These are phyloP conservation scores for Oropetium thomaeum DNA, from an alignment of 176 grass and related monocot species.

Conservation along the genomic window DNA sequence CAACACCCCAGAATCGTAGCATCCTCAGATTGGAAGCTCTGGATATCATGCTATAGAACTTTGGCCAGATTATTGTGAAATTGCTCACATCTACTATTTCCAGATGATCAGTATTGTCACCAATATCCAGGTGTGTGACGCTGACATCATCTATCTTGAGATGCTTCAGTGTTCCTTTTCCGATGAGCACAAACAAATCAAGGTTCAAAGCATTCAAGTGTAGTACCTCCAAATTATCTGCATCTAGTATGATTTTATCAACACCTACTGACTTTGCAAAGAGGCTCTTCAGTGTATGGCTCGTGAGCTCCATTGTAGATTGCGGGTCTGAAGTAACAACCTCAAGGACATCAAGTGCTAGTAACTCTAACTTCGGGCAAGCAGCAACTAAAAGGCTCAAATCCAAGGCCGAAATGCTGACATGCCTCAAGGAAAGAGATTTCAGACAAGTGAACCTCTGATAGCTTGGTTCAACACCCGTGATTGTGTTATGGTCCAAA, in stretches of 20 bases:
- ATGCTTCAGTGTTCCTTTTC: conserved; percentile 81
- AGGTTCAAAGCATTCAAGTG: conserved; percentile 89
- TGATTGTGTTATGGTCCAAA: conserved; percentile 89
- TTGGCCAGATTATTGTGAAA: conserved; percentile 89
- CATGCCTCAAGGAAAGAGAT: conserved; percentile 79
- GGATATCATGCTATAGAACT: conserved; percentile 88
- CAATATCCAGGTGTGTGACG: conserved; percentile 91
- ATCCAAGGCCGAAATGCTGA: conserved; percentile 91
- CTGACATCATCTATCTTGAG: conserved; percentile 95
- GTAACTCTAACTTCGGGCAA: conserved; percentile 79
- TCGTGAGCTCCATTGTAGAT: conserved; percentile 77
- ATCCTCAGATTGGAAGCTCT: conserved; percentile 68
- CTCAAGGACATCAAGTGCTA: conserved; percentile 91
- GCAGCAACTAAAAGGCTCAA: conserved; percentile 69
- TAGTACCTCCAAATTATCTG: conserved; percentile 81
- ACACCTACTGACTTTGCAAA: conserved; percentile 77
- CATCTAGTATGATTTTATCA: conserved; percentile 90
- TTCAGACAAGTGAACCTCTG: conserved; percentile 95
- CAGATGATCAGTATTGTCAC: conserved; percentile 77
- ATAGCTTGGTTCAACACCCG: conserved; percentile 88
- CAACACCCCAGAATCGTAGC: conserved; percentile 85
- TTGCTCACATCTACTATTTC: conserved; percentile 86
- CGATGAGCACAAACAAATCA: conserved; percentile 90
- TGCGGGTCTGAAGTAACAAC: conserved; percentile 80
- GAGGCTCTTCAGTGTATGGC: conserved; percentile 73